Conservation (phyloP, 441 rosid genomes). For the Eruca vesicaria region DNA sequence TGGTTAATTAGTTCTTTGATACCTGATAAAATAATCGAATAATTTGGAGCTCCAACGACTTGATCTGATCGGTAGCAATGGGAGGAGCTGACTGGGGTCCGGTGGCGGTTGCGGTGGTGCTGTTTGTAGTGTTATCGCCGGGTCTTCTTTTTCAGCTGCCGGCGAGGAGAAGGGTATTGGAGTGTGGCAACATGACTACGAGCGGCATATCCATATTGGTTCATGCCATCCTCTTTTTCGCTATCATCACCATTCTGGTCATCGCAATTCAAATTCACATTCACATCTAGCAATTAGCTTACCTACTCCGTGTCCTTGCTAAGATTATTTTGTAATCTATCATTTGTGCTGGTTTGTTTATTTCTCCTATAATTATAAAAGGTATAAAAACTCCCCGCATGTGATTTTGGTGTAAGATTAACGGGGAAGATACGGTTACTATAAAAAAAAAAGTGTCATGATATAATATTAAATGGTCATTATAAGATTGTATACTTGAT, state of each 20-base stretch:
- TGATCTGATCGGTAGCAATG: neutral
- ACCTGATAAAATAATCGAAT: neutral
- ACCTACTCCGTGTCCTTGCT: neutral
- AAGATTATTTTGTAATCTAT: neutral
- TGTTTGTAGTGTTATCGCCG: conserved; percentile 64
- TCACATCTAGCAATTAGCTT: conserved; percentile 16
- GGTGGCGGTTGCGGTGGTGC: conserved; percentile 52
- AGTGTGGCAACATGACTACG: conserved; percentile 63
- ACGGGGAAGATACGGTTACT: neutral
- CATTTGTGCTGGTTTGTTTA: neutral
- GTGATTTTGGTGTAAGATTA: neutral
- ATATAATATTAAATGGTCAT: too few species aligned
- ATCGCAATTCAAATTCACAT: conserved; percentile 36
- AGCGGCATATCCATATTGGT: conserved; percentile 61
- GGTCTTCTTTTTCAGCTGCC: conserved; percentile 77
- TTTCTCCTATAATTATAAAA: neutral
- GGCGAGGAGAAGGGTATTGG: conserved; percentile 57
- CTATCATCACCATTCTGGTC: conserved; percentile 33
- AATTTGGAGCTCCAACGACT: neutral
- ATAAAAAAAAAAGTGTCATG: neutral
- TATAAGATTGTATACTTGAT: too few species aligned
- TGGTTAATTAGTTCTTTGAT: neutral
- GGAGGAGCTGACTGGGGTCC: conserved; percentile 70
- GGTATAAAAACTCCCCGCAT: neutral
- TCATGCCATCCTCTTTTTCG: conserved; percentile 44